phyloP scores from a whole-genome alignment of 495 filamentous ascomycete genomes.

The Tuber indicum region DNA sequence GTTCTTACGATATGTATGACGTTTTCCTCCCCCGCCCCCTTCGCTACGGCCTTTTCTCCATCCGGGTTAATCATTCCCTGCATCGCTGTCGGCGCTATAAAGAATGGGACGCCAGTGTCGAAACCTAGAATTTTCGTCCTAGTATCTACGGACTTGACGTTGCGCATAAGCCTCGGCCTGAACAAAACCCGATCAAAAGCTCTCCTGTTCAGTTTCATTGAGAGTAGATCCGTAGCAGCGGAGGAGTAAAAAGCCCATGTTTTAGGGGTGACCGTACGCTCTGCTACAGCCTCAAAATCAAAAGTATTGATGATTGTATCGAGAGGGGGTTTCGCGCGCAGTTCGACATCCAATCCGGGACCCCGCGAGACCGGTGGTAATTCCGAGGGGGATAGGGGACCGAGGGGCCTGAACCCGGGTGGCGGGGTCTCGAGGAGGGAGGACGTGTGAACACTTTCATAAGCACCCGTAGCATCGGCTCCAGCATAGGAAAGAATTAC shows the following conservation, averaged over 20 bases:
- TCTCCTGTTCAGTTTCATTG: constrained; percentile 47
- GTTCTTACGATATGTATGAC: constrained; percentile 55
- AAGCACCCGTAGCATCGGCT: constrained; percentile 63
- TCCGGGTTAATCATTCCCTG: constrained; percentile 49
- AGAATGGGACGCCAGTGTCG: constrained; percentile 44
- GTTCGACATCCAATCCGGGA: neutral
- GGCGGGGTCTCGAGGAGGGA: constrained; percentile 56
- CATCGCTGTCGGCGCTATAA: constrained; percentile 47
- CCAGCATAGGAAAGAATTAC: constrained; percentile 67
- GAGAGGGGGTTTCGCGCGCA: constrained; percentile 55
- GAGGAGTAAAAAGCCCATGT: constrained; percentile 79
- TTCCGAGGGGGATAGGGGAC: constrained; percentile 39
- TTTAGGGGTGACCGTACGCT: constrained; percentile 57
- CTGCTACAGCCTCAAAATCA: constrained; percentile 65
- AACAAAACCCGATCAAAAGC: constrained; percentile 62
- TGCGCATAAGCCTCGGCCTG: constrained; percentile 64
- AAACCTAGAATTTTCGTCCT: constrained; percentile 57
- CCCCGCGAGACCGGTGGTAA: neutral
- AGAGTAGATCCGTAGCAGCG: constrained; percentile 70
- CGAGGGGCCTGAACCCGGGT: constrained; percentile 51
- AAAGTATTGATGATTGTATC: constrained; percentile 62
- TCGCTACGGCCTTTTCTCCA: constrained; percentile 49
- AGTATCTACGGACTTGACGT: constrained; percentile 57
- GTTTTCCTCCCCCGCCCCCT: constrained; percentile 46
- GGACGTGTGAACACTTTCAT: constrained; percentile 60